phyloP scores from a whole-genome alignment of 495 filamentous ascomycete species.

The Penicillium bovifimosum region DNA sequence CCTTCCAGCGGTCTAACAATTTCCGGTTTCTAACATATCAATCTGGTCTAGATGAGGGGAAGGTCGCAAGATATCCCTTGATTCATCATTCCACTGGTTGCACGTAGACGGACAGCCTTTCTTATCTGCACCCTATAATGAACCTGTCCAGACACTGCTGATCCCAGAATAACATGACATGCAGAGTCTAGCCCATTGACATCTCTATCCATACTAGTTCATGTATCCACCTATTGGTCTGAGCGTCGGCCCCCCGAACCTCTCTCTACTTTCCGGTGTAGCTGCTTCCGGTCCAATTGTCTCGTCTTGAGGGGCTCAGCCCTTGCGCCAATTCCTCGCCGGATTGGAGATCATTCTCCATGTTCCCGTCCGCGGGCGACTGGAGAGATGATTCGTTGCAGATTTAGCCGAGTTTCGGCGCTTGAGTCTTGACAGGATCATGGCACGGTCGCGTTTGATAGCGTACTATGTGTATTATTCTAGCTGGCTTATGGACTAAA shows the following conservation, averaged over 20 bases:
- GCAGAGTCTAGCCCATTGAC: neutral
- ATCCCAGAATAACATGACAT: neutral
- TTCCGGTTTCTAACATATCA: neutral
- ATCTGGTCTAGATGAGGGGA: neutral
- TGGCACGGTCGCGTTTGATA: neutral
- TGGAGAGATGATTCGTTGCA: slow-evolving; percentile 11
- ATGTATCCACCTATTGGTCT: slow-evolving; percentile 19
- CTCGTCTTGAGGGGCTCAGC: neutral
- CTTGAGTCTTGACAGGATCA: slow-evolving; percentile 10
- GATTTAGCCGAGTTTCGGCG: slow-evolving; percentile 20
- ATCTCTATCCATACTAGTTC: neutral
- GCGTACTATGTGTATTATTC: neutral
- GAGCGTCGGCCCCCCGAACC: slow-evolving; percentile 15
- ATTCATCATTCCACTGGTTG: neutral
- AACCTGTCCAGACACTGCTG: neutral
- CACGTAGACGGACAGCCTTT: slow-evolving; percentile 7
- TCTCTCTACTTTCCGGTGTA: neutral
- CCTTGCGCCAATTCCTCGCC: slow-evolving; percentile 7
- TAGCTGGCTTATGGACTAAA: neutral
- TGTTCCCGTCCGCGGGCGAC: slow-evolving; percentile 15
- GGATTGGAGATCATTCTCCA: slow-evolving; percentile 13
- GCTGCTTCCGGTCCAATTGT: neutral
- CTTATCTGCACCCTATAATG: slow-evolving; percentile 6
- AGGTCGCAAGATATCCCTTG: neutral
- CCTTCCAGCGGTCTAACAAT: neutral